Conservation (phyloP, 345 rosid genomes). For the Triadica sebifera region DNA sequence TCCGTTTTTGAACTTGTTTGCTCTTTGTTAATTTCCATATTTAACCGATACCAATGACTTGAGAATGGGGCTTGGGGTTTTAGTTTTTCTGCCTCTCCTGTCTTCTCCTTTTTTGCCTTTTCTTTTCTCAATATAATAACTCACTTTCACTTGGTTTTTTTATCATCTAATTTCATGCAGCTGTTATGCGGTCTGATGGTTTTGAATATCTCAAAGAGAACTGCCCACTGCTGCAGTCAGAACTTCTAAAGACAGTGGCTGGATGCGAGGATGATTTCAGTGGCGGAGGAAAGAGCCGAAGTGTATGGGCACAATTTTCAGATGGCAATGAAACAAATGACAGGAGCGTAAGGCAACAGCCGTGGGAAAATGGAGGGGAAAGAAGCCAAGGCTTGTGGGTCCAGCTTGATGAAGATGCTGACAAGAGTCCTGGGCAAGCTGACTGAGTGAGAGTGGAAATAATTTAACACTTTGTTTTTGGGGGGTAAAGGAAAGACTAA, state of each 20-base stretch:
- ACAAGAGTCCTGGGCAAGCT: slow-evolving; percentile 47
- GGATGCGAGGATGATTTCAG: slow-evolving; percentile 68
- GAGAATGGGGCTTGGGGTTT: background rate
- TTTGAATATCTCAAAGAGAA: slow-evolving; percentile 64
- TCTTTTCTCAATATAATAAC: background rate
- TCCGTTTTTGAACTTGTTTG: slow-evolving; percentile 25
- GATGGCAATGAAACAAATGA: slow-evolving; percentile 66
- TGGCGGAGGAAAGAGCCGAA: slow-evolving; percentile 58
- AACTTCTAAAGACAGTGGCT: slow-evolving; percentile 67
- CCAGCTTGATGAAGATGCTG: slow-evolving; percentile 45
- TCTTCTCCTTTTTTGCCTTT: background rate
- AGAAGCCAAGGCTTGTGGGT: slow-evolving; percentile 65
- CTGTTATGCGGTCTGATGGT: slow-evolving; percentile 72
- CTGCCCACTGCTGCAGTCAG: slow-evolving; percentile 65
- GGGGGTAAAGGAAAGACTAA: background rate
- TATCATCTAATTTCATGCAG: slow-evolving; percentile 35
- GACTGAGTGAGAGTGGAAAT: slow-evolving; percentile 32
- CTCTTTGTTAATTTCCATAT: slow-evolving; percentile 2
- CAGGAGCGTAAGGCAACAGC: slow-evolving; percentile 49
- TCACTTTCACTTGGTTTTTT: background rate
- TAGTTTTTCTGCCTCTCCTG: background rate
- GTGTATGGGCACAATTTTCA: slow-evolving; percentile 66
- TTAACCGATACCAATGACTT: background rate
- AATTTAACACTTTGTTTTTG: background rate
- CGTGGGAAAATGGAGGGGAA: slow-evolving; percentile 68